Evolutionary conservation across 1,284 basidiomycete genomes (phyloP), one percentile per base, ranked within the genome.

Genomic region (Cutaneotrichosporon cyanovorans): DNA sequence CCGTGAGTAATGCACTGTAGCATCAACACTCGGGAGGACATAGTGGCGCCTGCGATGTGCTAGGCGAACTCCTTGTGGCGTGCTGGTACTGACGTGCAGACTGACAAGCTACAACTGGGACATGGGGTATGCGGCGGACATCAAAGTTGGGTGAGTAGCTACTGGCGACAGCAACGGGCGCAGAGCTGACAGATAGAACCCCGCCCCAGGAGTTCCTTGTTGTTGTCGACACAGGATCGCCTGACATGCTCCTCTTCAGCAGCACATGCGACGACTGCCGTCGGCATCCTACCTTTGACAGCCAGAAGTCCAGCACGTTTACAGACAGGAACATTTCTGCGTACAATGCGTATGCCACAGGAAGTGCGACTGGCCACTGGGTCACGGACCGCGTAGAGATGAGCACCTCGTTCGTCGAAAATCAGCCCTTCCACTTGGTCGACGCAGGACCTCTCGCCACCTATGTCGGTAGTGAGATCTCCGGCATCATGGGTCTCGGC

Each of bases 241-340:
- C 84, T 6, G 90, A 95, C 73, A 85, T 89, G 73, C 90, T 92
- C 65, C 73, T 91, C 48, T 89, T 90, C 62, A 88, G 91, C 64
- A 87, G 91, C 44, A 8, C 14, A 2, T 47, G 45, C 20, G 8
- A 2, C 11, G 35, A 19, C 5, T 62, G 59, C 31, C 32, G 20
- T 1, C 42, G 46, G 18, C 45, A 57, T 16, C 53, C 56, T 3
- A 36, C 38, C 28, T 63, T 53, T 35, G 53, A 58, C n/a, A 40
- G 51, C 15, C 18, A 41, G 5, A 20, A 35, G n/a, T 59, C 56
- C 5, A 33, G 32, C 19, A 55, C 53, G 1, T 59, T 55, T 40
- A 42, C 46, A 31, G 55, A 56, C 31, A 37, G 37, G 1, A 46
- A 44, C 12, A 50, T 49, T 1, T 34, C 75, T 0, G 90, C 91